Base-by-base conservation (phyloP, 192 early-diverging fungal species). In the Geosiphon pyriformis region DNA sequence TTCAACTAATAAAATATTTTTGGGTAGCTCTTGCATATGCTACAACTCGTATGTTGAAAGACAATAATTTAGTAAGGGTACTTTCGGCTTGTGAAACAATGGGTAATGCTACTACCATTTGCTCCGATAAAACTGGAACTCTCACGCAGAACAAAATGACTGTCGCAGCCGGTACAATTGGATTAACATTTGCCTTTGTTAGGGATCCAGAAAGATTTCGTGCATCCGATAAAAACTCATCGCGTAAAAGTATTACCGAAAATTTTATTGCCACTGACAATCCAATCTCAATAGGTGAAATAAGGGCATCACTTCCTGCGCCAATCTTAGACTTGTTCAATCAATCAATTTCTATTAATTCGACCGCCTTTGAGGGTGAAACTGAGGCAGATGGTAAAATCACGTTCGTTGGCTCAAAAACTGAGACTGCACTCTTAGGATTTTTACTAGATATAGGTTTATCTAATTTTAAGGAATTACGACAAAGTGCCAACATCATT, bases 91-190 rank as follows among this genome's bases (percentile, higher is more conserved):
- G 97, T 75, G 97, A 99, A 74, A 98, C 95, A 25, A 99, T 99
- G 97, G 90, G 90, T 56, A 96, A 94, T 69, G 97, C 97, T 10
- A 99, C 95, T 10, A 96, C 96, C 0, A 86, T 99, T 25, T 99
- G 97, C 76, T 95, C 93, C 18, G 97, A 99, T 80, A 99, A 99
- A 75, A 99, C 97, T 0, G 97, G 97, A 25, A 99, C 97, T 8
- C 78, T 98, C 37, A 99, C 97, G 1, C 91, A 94, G 66, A 99
- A 99, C 82, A 81, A 85, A 59, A 99, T 99, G 97, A 92, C 93
- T 1, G 92, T 98, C n/a, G 93, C 95, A 27, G 82, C 87, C 12
- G 94, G 94, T 42, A 83, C 85, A 42, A 70, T 96, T 33, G 90
- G 91, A 33, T 77, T 67, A 30, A 64, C 76, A 1, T 55, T 68